Evolutionary conservation across 495 filamentous ascomycete species (phyloP).

Genomic region (Neurospora intermedia): DNA sequence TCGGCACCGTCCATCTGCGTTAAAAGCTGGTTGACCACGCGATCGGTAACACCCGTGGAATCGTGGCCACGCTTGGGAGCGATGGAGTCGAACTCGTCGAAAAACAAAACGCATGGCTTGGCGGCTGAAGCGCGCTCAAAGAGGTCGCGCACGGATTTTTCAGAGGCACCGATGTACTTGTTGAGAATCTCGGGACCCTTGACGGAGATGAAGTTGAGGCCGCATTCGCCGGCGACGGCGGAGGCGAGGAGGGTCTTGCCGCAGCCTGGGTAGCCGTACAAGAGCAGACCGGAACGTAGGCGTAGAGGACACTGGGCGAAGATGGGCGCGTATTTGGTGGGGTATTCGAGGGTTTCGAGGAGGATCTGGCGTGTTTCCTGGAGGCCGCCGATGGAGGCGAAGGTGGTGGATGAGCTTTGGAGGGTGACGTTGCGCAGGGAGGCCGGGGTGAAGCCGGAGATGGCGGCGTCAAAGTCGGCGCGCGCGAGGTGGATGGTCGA

Average conservation of each 20-base stretch:
- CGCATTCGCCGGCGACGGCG: constrained; percentile 91
- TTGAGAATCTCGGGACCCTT: constrained; percentile 97
- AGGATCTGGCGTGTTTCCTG: constrained; percentile 74
- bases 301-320: constrained; percentile 92
- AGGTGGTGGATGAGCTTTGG: constrained; percentile 70
- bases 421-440: constrained; percentile 89
- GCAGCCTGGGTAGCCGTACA: constrained; percentile 93
- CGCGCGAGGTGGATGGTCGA: constrained; percentile 48
- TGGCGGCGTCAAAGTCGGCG: constrained; percentile 68
- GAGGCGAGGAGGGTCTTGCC: constrained; percentile 91
- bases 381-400: constrained; percentile 82
- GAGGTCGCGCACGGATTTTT: constrained; percentile 88
- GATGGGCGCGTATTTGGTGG: constrained; percentile 95
- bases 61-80: constrained; percentile 96
- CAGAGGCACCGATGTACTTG: constrained; percentile 94
- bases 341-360: constrained; percentile 91
- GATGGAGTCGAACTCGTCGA: constrained; percentile 96
- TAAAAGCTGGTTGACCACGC: constrained; percentile 95
- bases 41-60: constrained; percentile 89
- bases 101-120: constrained; percentile 86
- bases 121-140: constrained; percentile 89
- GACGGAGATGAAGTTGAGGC: constrained; percentile 94
- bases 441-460: constrained; percentile 88
- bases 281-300: constrained; percentile 76
- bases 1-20: constrained; percentile 99